phyloP scores from a whole-genome alignment of 2,329 filamentous ascomycete species.

The Microdochium trichocladiopsis region DNA sequence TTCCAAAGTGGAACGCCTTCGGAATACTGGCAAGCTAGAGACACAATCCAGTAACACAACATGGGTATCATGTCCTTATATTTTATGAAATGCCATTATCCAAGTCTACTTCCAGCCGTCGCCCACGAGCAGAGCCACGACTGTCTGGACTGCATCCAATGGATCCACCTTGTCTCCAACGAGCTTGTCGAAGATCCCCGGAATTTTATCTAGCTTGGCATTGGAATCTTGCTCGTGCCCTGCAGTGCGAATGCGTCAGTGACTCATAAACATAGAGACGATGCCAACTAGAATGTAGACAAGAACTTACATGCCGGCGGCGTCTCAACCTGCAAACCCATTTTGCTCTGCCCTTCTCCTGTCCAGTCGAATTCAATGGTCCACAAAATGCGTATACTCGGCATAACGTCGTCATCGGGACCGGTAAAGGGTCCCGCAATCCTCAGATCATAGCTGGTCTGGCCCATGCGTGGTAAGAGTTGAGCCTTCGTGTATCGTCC shows the following conservation, averaged over 20 bases:
- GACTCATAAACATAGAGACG: no score
- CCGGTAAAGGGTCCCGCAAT: conserved; percentile 22
- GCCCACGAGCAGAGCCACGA: conserved; percentile 53
- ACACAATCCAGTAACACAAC: no score
- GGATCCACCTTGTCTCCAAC: conserved; percentile 48
- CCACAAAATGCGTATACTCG: conserved; percentile 52
- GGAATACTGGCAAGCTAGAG: neutral
- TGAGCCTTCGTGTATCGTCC: conserved; percentile 27
- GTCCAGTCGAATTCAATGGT: conserved; percentile 64
- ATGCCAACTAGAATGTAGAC: no score
- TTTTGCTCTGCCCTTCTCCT: conserved; percentile 56
- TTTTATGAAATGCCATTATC: neutral
- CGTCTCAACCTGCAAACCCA: conserved; percentile 47
- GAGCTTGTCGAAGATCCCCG: conserved; percentile 54
- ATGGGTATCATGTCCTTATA: no score
- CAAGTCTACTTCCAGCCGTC: conserved; percentile 15
- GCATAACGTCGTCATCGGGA: conserved; percentile 22
- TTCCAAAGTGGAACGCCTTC: neutral
- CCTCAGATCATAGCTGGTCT: conserved; percentile 38
- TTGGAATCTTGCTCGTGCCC: conserved; percentile 44
- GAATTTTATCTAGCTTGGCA: conserved; percentile 48
- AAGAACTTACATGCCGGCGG: conserved; percentile 55
- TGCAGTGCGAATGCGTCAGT: conserved; percentile 17
- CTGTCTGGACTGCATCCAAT: conserved; percentile 47
- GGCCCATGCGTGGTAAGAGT: conserved; percentile 46